Conservation (phyloP, 148 eudicot species). For the Simmondsia chinensis region DNA sequence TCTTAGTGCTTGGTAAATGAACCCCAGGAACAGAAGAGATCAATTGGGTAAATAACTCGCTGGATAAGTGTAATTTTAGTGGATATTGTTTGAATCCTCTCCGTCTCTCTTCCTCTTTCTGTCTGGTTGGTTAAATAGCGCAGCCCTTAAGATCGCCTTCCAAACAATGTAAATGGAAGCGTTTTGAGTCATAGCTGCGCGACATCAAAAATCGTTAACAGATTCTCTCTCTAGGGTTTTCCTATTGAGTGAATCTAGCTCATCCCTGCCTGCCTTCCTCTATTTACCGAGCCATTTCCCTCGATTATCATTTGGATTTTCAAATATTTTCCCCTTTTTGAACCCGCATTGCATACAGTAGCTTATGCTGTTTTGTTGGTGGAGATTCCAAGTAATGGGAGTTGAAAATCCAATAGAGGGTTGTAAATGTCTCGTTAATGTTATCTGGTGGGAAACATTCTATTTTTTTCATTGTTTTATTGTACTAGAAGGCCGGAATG, state of each 20-base stretch:
- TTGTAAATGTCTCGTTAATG: constrained; percentile 16
- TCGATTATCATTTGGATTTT: constrained; percentile 1
- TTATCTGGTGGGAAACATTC: constrained; percentile 11
- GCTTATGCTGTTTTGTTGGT: constrained; percentile 2
- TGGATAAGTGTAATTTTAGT: too few species aligned
- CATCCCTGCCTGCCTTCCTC: constrained; percentile 4
- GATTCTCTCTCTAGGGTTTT: constrained; percentile 50
- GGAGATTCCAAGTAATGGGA: constrained; percentile 2
- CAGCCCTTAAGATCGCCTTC: constrained; percentile 97
- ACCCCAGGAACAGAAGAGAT: too few species aligned
- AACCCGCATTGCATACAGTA: not conserved
- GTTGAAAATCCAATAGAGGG: constrained; percentile 7
- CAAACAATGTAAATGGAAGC: constrained; percentile 50
- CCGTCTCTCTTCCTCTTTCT: too few species aligned
- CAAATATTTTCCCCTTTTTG: constrained; percentile 3
- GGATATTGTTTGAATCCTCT: too few species aligned
- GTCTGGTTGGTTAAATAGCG: too few species aligned
- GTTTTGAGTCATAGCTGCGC: constrained; percentile 97
- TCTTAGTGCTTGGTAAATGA: too few species aligned
- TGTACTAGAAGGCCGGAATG: not conserved
- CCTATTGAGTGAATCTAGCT: constrained; percentile 26
- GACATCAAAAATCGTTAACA: constrained; percentile 23
- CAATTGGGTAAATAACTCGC: too few species aligned
- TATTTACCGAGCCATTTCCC: not conserved
- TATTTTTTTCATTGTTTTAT: not conserved